Evolutionary conservation across 2,329 filamentous ascomycete genomes (phyloP).

Genomic region (Pezicula radicicola): DNA sequence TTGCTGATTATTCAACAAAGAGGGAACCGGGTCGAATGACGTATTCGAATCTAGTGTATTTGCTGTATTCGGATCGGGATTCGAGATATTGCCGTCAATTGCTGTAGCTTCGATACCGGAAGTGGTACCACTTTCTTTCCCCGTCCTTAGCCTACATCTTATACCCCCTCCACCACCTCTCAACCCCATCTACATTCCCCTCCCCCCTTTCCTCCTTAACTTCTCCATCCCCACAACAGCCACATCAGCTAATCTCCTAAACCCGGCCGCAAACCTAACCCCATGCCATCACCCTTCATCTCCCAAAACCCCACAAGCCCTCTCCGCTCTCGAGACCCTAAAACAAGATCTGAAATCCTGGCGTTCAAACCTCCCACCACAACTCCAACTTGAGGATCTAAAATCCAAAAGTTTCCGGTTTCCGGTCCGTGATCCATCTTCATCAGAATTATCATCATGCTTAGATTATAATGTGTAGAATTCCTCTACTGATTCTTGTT

Average conservation of each 20-base stretch:
- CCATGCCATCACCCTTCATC: neutral
- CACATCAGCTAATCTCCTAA: neutral
- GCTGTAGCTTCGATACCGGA: too few species aligned
- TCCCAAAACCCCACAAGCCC: neutral
- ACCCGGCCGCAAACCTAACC: neutral
- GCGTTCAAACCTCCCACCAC: neutral
- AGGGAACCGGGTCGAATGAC: too few species aligned
- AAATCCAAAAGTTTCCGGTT: neutral
- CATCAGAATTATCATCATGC: neutral
- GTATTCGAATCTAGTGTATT: too few species aligned
- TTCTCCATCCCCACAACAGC: neutral
- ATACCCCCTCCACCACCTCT: too few species aligned
- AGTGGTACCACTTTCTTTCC: too few species aligned
- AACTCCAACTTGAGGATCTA: neutral
- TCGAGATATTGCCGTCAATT: too few species aligned
- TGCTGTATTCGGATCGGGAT: too few species aligned
- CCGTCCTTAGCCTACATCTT: too few species aligned
- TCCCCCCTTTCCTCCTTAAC: too few species aligned
- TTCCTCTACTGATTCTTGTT: neutral
- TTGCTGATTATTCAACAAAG: too few species aligned
- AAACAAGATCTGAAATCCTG: neutral
- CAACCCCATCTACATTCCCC: too few species aligned
- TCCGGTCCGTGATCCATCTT: neutral
- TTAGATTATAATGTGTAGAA: neutral
- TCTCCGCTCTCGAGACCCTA: neutral